Conservation (phyloP, 345 rosid species). For the Murraya koenigii region DNA sequence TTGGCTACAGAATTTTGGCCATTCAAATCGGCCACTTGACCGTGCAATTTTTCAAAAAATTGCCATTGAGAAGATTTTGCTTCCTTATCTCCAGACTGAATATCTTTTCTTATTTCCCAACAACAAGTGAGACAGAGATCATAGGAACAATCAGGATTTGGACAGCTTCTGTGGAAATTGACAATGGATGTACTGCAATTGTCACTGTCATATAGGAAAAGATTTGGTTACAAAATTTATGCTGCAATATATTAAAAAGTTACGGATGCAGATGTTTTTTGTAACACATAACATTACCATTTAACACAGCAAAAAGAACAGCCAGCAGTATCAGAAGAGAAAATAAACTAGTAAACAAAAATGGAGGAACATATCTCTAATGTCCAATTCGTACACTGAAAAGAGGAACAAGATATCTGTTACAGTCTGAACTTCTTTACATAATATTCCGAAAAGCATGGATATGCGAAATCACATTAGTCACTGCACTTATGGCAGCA, state of each 20-base stretch:
- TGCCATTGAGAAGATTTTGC: conserved; percentile 23
- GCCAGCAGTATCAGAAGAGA: background rate
- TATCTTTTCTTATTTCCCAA: conserved; percentile 37
- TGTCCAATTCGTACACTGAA: background rate
- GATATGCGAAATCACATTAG: background rate
- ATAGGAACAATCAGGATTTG: conserved; percentile 42
- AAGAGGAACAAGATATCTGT: background rate
- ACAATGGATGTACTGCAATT: conserved; percentile 56
- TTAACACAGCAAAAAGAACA: background rate
- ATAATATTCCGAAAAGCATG: background rate
- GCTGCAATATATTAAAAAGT: background rate
- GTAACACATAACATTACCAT: background rate
- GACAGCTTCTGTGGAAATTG: conserved; percentile 49
- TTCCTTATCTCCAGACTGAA: conserved; percentile 20
- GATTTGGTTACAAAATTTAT: conserved; percentile 11
- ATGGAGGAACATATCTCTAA: background rate
- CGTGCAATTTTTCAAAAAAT: conserved; percentile 17
- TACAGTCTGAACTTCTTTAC: background rate
- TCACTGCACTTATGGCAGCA: background rate
- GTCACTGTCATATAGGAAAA: conserved; percentile 37
- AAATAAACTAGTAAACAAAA: background rate
- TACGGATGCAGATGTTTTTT: background rate
- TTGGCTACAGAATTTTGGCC: conserved; percentile 10
- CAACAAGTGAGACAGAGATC: conserved; percentile 61
- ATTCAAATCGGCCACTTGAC: conserved; percentile 17